Evolutionary conservation across 768 basidiomycete species (phyloP).

Genomic region (Phylloporus sp.): DNA sequence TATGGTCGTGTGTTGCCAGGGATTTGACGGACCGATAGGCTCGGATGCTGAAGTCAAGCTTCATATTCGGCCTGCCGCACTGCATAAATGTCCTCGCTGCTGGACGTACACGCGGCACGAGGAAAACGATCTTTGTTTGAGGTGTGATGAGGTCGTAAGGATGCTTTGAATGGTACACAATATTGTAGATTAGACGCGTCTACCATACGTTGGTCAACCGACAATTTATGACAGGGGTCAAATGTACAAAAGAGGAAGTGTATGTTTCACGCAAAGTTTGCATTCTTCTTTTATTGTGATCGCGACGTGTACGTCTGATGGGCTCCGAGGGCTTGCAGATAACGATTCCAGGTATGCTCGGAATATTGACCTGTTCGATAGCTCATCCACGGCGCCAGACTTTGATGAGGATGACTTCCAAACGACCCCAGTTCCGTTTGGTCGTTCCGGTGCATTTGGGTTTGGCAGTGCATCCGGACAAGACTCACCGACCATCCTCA

Average conservation of each 20-base stretch:
- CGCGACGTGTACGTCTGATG: conserved; percentile 19
- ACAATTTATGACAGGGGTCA: conserved; percentile 7
- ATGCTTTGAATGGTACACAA: conserved; percentile 3
- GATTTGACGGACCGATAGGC: conserved; percentile 1
- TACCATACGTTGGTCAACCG: no score
- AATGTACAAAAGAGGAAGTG: conserved; percentile 13
- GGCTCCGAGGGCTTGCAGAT: conserved; percentile 42
- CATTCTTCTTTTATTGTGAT: conserved; percentile 2
- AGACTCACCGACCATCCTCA: conserved; percentile 62
- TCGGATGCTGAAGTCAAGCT: conserved; percentile 35
- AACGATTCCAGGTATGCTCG: conserved; percentile 41
- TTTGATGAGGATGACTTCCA: conserved; percentile 72
- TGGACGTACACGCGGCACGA: conserved; percentile 68
- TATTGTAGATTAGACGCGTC: no score
- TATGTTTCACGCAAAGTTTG: neutral
- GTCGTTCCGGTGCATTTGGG: conserved; percentile 50
- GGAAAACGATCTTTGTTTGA: conserved; percentile 52
- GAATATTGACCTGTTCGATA: neutral
- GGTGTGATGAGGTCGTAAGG: conserved; percentile 44
- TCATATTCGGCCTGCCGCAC: conserved; percentile 55
- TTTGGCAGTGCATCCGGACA: conserved; percentile 46
- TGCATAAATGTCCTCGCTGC: conserved; percentile 83
- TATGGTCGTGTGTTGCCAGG: neutral
- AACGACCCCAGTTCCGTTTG: conserved; percentile 64
- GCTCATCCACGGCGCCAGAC: conserved; percentile 42